Conservation (phyloP, 306 rosid species). For the Herpetospermum pedunculosum region DNA sequence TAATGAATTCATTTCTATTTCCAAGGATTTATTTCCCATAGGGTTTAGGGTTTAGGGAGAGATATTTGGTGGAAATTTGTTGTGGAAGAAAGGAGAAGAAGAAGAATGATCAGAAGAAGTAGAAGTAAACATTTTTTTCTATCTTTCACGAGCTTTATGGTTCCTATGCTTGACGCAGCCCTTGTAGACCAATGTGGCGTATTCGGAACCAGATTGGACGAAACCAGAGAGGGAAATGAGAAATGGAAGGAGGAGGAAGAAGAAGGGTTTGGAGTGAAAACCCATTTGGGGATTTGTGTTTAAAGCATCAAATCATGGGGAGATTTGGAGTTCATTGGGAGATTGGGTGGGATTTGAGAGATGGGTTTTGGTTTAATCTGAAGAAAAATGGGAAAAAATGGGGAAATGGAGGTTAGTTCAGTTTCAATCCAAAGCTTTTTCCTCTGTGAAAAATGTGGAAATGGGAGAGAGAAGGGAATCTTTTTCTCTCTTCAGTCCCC, state of each 20-base stretch:
- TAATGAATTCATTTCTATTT: too few relatives aligned
- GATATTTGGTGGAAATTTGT: too few relatives aligned
- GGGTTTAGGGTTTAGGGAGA: too few relatives aligned
- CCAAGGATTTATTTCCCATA: too few relatives aligned
- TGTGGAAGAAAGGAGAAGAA: too few relatives aligned
- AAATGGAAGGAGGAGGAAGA: conserved; percentile 18
- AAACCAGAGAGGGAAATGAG: background rate
- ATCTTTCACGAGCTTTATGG: too few relatives aligned
- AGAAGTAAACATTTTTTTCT: too few relatives aligned
- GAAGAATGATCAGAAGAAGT: conserved; percentile 15
- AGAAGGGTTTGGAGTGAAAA: conserved; percentile 22
- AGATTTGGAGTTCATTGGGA: background rate
- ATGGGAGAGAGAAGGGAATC: background rate
- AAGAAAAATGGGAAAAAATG: background rate
- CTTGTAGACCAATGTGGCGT: conserved; percentile 67
- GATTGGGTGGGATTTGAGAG: background rate
- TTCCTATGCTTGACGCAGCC: conserved; percentile 93
- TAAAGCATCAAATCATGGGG: conserved; percentile 32
- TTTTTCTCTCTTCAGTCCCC: background rate
- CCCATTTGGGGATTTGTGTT: conserved; percentile 38
- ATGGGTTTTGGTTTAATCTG: background rate
- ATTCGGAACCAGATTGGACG: conserved; percentile 46
- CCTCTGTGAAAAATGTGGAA: background rate
- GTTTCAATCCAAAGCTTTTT: background rate
- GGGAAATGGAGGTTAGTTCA: background rate